A percentile compares a stretch with the other conserved stretches of the same genome.
Evolutionary conservation across 2,329 filamentous ascomycete species (phyloP).

Genomic region (Metarhizium rileyi): DNA sequence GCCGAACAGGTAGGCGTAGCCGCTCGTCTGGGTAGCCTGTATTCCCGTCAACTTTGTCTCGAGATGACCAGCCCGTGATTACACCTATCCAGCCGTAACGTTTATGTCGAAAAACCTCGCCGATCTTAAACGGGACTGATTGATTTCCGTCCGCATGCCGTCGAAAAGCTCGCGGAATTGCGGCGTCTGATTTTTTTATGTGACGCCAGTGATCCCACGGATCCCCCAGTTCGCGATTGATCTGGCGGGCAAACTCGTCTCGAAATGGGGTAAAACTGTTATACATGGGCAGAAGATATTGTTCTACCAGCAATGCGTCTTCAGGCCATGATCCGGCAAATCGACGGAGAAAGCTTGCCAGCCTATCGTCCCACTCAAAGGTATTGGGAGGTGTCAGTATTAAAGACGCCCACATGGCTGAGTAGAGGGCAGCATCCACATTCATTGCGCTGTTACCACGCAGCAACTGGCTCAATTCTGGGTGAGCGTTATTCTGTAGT

Average conservation of each 20-base stretch:
- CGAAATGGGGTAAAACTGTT: constrained; percentile 28
- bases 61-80: constrained; percentile 74
- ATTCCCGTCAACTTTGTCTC: constrained; percentile 16
- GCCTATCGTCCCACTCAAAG: constrained; percentile 47
- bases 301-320: constrained; percentile 62
- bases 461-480: constrained; percentile 24
- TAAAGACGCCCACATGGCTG: constrained; percentile 61
- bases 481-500: constrained; percentile 17
- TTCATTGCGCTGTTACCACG: constrained; percentile 31
- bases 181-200: constrained; percentile 35
- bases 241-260: constrained; percentile 17
- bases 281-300: constrained; percentile 54
- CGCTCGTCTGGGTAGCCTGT: constrained; percentile 15
- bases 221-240: constrained; percentile 17
- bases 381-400: constrained; percentile 40
- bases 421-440: constrained; percentile 54
- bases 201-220: constrained; percentile 20
- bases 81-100: constrained; percentile 72
- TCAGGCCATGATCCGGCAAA: constrained; percentile 36
- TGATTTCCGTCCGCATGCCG: constrained; percentile 16
- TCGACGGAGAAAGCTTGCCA: constrained; percentile 52
- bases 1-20: constrained; percentile 11
- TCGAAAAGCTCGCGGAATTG: constrained; percentile 26
- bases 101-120: constrained; percentile 75
- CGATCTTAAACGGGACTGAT: constrained; percentile 50